phyloP scores from a whole-genome alignment of 2,329 filamentous ascomycete genomes.

The Microthyrium microscopicum region DNA sequence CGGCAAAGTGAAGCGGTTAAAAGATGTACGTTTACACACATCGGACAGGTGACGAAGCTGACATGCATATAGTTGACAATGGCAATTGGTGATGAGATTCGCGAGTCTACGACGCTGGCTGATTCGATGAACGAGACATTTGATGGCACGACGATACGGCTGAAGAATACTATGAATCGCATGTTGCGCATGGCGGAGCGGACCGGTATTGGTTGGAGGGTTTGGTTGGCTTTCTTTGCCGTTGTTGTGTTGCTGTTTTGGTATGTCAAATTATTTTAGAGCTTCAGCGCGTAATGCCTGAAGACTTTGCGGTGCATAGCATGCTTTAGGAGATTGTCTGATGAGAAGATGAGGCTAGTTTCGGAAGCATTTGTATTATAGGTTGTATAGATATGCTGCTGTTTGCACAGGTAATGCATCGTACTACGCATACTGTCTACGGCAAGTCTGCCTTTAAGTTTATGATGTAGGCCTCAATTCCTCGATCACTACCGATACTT shows the following conservation, averaged over 20 bases:
- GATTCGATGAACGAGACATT: conserved; percentile 96
- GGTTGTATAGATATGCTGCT: too few relatives aligned
- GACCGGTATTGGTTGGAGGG: conserved; percentile 89
- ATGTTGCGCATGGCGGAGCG: conserved; percentile 93
- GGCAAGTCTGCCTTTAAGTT: too few relatives aligned
- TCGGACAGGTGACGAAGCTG: conserved; percentile 5
- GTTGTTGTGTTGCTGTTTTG: conserved; percentile 69
- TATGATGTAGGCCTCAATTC: too few relatives aligned
- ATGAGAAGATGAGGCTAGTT: too few relatives aligned
- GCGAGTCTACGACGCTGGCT: conserved; percentile 70
- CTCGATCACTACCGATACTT: too few relatives aligned
- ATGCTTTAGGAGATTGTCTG: too few relatives aligned
- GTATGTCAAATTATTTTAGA: conserved; percentile 82
- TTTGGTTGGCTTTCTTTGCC: conserved; percentile 80
- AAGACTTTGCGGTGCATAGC: too few relatives aligned
- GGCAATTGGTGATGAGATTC: conserved; percentile 89
- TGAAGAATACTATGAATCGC: conserved; percentile 87
- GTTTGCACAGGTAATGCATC: too few relatives aligned
- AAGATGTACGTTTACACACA: conserved; percentile 42
- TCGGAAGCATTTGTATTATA: too few relatives aligned
- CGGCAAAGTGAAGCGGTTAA: conserved; percentile 76
- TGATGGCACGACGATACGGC: conserved; percentile 62
- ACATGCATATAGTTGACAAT: conserved; percentile 52
- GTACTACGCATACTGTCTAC: too few relatives aligned
- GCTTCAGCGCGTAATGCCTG: too few relatives aligned